Evolutionary conservation across 768 basidiomycete genomes (phyloP).

Genomic region (Pleurotus giganteus): DNA sequence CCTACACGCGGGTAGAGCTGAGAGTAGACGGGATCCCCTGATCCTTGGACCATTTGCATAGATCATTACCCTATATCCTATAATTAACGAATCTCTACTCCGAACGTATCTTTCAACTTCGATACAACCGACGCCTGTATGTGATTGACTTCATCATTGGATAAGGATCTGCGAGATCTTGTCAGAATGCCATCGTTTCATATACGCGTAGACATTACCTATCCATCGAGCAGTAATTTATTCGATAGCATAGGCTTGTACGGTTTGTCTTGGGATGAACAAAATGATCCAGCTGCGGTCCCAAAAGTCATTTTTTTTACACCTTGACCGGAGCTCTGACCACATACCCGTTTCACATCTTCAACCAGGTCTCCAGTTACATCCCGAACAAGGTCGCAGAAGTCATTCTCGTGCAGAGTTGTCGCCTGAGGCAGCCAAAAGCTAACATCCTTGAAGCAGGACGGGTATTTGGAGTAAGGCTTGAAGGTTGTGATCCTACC

Average conservation of each 20-base stretch:
- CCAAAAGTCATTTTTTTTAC: neutral
- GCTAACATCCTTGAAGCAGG: conserved; percentile 91
- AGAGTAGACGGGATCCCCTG: conserved; percentile 16
- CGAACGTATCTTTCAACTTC: conserved; percentile 56
- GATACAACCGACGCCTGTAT: conserved; percentile 64
- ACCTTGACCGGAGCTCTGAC: neutral
- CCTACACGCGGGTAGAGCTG: conserved; percentile 5
- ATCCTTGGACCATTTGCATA: conserved; percentile 31
- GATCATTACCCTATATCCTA: conserved; percentile 29
- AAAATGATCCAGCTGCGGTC: conserved; percentile 82
- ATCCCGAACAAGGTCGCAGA: conserved; percentile 93
- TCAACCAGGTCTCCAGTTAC: conserved; percentile 91
- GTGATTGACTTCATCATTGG: conserved; percentile 86
- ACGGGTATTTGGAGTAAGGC: conserved; percentile 90
- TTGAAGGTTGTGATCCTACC: conserved; percentile 81
- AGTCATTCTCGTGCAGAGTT: conserved; percentile 88
- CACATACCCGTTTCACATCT: conserved; percentile 76
- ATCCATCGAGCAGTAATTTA: conserved; percentile 98
- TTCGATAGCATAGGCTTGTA: conserved; percentile 81
- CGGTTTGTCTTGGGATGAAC: conserved; percentile 83
- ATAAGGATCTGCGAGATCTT: conserved; percentile 59
- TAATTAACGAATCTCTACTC: conserved; percentile 86
- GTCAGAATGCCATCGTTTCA: conserved; percentile 1
- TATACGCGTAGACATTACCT: conserved; percentile 42
- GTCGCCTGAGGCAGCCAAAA: conserved; percentile 78